Conservation (phyloP, 768 basidiomycete species). For the Boletellus emodensis region DNA sequence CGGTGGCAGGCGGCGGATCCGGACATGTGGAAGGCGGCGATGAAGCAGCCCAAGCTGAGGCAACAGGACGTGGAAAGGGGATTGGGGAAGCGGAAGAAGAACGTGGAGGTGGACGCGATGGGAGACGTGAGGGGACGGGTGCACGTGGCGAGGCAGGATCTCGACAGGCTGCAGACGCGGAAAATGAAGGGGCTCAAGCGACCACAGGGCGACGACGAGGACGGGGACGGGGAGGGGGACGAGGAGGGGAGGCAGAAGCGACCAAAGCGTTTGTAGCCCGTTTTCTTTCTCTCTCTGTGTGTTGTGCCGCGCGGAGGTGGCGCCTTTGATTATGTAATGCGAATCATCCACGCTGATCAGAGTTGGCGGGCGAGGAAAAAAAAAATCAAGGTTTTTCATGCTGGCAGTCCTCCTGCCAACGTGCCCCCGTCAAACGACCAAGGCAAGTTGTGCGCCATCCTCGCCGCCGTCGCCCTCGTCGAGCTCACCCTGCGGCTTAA, state of each 20-base stretch:
- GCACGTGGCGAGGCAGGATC: conserved; percentile 86
- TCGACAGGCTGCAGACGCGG: conserved; percentile 79
- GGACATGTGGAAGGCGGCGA: conserved; percentile 75
- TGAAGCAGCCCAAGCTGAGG: conserved; percentile 82
- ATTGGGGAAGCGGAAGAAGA: conserved; percentile 90
- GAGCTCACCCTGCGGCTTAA: not conserved
- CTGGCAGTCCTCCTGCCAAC: conserved; percentile 3
- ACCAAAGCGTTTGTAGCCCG: conserved; percentile 4
- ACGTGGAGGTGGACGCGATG: conserved; percentile 96
- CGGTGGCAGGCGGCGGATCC: conserved; percentile 71
- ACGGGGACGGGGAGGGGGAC: conserved; percentile 17
- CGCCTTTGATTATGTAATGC: conserved; percentile 19
- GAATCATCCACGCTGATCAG: conserved; percentile 5
- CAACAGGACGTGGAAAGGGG: conserved; percentile 85
- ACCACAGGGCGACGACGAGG: not conserved
- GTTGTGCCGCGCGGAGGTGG: not conserved
- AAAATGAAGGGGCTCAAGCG: conserved; percentile 93
- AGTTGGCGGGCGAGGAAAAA: conserved; percentile 5
- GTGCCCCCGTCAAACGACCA: not conserved
- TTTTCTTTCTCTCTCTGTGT: too few species aligned
- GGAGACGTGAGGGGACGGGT: conserved; percentile 90
- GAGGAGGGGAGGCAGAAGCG: conserved; percentile 16
- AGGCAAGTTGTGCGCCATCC: not conserved
- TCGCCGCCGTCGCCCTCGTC: not conserved
- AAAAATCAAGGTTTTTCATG: conserved; percentile 14